Conservation (phyloP, 1,284 basidiomycete genomes). For the Ceratobasidium papillatum region DNA sequence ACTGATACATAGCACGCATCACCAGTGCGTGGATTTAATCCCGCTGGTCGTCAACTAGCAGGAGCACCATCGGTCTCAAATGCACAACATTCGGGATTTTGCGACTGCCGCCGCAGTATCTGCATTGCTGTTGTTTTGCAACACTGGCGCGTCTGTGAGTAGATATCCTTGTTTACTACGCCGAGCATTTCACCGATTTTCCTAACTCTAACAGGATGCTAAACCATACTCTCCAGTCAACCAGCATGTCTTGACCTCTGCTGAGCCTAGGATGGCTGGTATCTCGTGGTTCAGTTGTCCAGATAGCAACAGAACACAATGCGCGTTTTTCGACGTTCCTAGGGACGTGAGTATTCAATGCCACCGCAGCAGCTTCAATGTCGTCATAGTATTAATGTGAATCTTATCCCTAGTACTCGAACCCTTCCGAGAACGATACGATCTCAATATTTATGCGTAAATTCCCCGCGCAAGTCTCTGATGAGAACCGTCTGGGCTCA, state of each 20-base stretch:
- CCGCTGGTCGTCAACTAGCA: no score
- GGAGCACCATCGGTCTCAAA: no score
- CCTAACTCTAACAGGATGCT: neutral
- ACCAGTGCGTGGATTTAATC: no score
- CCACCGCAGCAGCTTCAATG: neutral
- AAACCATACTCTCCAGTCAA: neutral
- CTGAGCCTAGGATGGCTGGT: neutral
- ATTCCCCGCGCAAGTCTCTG: slow-evolving; percentile 42
- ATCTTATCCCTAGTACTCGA: slow-evolving; percentile 9
- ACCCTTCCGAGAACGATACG: slow-evolving; percentile 9
- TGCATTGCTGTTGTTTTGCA: no score
- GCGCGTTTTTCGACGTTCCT: slow-evolving; percentile 32
- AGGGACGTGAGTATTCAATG: slow-evolving; percentile 1
- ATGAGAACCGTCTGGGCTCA: slow-evolving; percentile 38
- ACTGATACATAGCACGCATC: no score
- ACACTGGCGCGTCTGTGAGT: no score
- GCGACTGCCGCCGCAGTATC: no score
- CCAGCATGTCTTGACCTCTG: neutral
- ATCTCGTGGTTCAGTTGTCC: slow-evolving; percentile 31
- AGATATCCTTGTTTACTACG: no score
- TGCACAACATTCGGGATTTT: no score
- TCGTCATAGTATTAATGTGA: no score
- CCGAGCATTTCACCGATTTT: no score
- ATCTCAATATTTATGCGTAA: slow-evolving; percentile 48
- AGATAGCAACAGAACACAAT: slow-evolving; percentile 22